A percentile compares a stretch with the other conserved stretches of the same genome.
Conservation (phyloP, 164 flowering plant species). For the Taxillus chinensis region DNA sequence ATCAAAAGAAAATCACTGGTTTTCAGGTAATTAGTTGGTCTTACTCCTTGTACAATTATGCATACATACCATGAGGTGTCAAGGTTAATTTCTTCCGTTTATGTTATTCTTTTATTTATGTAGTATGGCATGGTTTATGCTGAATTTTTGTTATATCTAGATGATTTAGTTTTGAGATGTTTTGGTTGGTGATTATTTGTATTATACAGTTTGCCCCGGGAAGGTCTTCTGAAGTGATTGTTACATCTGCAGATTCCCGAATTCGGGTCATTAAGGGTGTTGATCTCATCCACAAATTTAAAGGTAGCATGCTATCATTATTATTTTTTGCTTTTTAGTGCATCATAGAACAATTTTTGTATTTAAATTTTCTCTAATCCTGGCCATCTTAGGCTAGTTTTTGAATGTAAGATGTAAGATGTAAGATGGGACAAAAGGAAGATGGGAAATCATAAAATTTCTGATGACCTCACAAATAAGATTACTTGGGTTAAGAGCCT, state of each 20-base stretch:
- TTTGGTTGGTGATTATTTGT: constrained; percentile 17
- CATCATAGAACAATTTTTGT: not conserved
- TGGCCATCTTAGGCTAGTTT: too few species aligned
- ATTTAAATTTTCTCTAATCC: too few species aligned
- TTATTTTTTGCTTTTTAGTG: not conserved
- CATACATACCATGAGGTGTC: not conserved
- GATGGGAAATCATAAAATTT: too few species aligned
- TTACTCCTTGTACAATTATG: not conserved
- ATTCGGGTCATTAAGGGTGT: constrained; percentile 75
- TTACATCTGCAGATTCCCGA: constrained; percentile 94
- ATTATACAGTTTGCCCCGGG: constrained; percentile 77
- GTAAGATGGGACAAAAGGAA: too few species aligned
- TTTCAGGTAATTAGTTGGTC: constrained; percentile 58
- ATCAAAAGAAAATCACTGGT: constrained; percentile 89
- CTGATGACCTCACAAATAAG: too few species aligned
- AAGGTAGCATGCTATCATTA: constrained; percentile 37
- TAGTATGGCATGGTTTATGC: too few species aligned
- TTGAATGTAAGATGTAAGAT: too few species aligned
- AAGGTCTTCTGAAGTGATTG: constrained; percentile 82
- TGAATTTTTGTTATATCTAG: not conserved
- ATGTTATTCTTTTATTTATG: not conserved
- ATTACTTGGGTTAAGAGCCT: too few species aligned
- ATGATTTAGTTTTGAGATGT: not conserved
- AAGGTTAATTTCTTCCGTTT: not conserved
- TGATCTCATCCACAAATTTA: constrained; percentile 84